These are phyloP conservation scores for Suhomyces bolitotheri DNA, from an alignment of 1,139 yeast species.

Conservation along the genomic window DNA sequence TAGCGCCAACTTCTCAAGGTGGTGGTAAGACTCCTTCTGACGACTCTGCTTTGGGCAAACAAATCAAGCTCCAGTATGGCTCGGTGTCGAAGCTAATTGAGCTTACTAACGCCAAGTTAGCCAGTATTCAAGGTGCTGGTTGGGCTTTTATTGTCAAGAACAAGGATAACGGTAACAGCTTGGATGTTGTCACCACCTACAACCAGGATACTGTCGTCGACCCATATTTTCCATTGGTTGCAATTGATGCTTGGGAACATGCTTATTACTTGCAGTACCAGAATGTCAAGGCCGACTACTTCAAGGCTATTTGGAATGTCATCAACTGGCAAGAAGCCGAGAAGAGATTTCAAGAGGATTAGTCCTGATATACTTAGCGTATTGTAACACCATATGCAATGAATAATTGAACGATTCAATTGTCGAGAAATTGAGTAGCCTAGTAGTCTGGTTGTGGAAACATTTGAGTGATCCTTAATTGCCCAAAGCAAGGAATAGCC, in stretches of 20 bases:
- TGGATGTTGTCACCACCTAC: constrained; percentile 82
- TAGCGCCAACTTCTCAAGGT: constrained; percentile 77
- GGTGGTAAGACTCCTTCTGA: constrained; percentile 82
- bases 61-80: constrained; percentile 70
- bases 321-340: constrained; percentile 96
- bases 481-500: too few species aligned
- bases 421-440: too few species aligned
- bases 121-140: constrained; percentile 96
- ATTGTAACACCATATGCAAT: too few species aligned
- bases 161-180: constrained; percentile 68
- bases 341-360: constrained; percentile 44
- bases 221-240: constrained; percentile 74
- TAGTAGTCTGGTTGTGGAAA: too few species aligned
- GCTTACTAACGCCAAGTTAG: constrained; percentile 73
- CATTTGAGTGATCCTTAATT: too few species aligned
- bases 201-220: constrained; percentile 91
- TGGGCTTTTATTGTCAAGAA: constrained; percentile 97
- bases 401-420: too few species aligned
- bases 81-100: constrained; percentile 70
- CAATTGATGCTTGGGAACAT: constrained; percentile 98
- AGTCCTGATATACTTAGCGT: too few species aligned
- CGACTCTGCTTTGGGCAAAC: constrained; percentile 58
- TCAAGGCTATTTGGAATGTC: constrained; percentile 96
- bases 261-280: constrained; percentile 96
- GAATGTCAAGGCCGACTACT: constrained; percentile 91